These are phyloP conservation scores for Jaltomata sinuosa DNA, from an alignment of 257 asterid genomes.

Conservation along the genomic window DNA sequence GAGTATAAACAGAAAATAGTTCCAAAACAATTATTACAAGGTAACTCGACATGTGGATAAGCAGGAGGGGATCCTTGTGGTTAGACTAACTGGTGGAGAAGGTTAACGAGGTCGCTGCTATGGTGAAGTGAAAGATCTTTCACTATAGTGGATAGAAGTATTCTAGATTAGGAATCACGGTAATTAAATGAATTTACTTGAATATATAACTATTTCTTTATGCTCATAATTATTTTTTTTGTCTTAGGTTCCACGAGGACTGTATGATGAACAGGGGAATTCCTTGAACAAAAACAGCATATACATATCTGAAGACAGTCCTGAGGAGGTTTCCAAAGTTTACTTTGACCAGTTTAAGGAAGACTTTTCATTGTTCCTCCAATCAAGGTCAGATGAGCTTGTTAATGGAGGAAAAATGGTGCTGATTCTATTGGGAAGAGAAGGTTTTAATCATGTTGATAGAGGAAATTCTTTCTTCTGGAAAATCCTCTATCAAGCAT, in stretches of 20 bases:
- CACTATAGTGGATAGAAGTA: too few relatives aligned
- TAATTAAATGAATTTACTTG: background rate
- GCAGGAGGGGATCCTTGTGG: too few relatives aligned
- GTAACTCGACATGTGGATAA: background rate
- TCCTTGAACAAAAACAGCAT: conserved; percentile 59
- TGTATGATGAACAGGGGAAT: conserved; percentile 40
- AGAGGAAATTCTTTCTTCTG: conserved; percentile 63
- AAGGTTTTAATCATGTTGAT: conserved; percentile 36
- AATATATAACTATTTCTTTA: background rate
- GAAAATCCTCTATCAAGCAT: conserved; percentile 58
- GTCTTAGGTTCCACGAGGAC: conserved; percentile 49
- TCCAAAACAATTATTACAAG: background rate
- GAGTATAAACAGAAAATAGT: background rate
- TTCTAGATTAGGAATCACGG: background rate
- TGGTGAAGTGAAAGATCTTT: too few relatives aligned
- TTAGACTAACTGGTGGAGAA: too few relatives aligned
- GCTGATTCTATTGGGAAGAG: conserved; percentile 55
- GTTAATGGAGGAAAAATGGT: conserved; percentile 75
- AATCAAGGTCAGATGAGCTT: conserved; percentile 54
- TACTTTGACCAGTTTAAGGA: conserved; percentile 50
- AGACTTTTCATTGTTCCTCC: conserved; percentile 58
- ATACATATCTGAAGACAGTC: conserved; percentile 62
- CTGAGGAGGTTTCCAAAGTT: conserved; percentile 37
- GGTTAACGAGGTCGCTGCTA: too few relatives aligned
- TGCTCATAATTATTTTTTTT: background rate